Conservation (phyloP, 768 basidiomycete genomes). For the Trametes punicea region DNA sequence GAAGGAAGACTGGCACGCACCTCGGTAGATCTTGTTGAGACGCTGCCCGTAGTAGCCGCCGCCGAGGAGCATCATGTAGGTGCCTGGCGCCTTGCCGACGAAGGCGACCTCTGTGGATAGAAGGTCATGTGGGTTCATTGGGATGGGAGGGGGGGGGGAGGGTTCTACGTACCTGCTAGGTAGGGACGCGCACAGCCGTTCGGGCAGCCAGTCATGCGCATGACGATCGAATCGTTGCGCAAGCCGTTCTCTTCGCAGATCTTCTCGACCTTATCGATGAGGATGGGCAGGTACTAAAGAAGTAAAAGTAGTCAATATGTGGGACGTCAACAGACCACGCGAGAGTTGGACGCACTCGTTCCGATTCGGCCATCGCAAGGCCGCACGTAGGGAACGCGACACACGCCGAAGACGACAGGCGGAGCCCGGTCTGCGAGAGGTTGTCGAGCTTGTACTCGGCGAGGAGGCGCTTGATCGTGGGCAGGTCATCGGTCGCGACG, state of each 20-base stretch:
- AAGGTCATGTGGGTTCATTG: neutral
- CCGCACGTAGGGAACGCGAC: slow-evolving; percentile 97
- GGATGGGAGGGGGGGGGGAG: neutral
- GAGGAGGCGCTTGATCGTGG: slow-evolving; percentile 73
- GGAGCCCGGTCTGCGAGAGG: slow-evolving; percentile 69
- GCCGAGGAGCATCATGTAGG: slow-evolving; percentile 92
- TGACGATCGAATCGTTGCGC: slow-evolving; percentile 91
- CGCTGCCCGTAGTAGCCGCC: slow-evolving; percentile 94
- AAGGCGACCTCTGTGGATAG: slow-evolving; percentile 78
- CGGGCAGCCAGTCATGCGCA: slow-evolving; percentile 98
- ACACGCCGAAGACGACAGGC: slow-evolving; percentile 91
- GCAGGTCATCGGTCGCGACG: slow-evolving; percentile 67
- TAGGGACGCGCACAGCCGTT: slow-evolving; percentile 94
- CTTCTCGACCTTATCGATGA: slow-evolving; percentile 92
- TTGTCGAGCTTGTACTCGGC: slow-evolving; percentile 89
- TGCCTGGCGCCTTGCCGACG: slow-evolving; percentile 91
- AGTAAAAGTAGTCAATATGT: too few species aligned
- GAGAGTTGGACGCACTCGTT: slow-evolving; percentile 48
- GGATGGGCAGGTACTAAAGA: slow-evolving; percentile 79
- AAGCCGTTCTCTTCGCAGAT: slow-evolving; percentile 93
- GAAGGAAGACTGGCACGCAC: slow-evolving; percentile 35
- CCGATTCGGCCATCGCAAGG: slow-evolving; percentile 78
- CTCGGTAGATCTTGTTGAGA: slow-evolving; percentile 93
- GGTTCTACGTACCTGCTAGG: slow-evolving; percentile 68
- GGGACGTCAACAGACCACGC: too few species aligned